Conservation (phyloP, 371 early-diverging fungal species). For the Mortierella polycephala region DNA sequence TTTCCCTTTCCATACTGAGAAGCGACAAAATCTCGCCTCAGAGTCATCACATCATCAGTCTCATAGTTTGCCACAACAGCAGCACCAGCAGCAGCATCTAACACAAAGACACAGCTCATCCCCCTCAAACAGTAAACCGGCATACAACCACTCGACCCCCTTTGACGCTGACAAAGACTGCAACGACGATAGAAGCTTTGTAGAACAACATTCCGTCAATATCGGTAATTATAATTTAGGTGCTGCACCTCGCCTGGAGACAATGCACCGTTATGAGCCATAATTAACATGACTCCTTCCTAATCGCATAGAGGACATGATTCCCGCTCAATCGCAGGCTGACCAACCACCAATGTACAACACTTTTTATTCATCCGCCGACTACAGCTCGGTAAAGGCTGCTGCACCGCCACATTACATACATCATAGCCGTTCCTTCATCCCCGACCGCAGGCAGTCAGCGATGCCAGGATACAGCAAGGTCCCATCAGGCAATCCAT, state of each 20-base stretch:
- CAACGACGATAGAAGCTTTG: slow-evolving; percentile 10
- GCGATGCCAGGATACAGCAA: slow-evolving; percentile 20
- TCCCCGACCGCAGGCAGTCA: slow-evolving; percentile 45
- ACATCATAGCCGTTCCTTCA: slow-evolving; percentile 20
- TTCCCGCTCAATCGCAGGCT: slow-evolving; percentile 36
- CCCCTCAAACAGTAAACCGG: slow-evolving; percentile 23
- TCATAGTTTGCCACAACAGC: slow-evolving; percentile 15
- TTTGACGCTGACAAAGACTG: slow-evolving; percentile 2
- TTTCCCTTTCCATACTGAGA: slow-evolving; percentile 47
- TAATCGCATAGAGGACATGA: slow-evolving; percentile 17
- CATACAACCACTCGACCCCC: background rate
- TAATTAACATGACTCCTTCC: background rate
- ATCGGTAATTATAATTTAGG: slow-evolving; percentile 5
- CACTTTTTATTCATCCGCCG: slow-evolving; percentile 23
- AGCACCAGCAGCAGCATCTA: slow-evolving; percentile 3
- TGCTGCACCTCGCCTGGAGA: background rate
- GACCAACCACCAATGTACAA: slow-evolving; percentile 15
- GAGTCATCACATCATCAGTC: background rate
- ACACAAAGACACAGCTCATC: slow-evolving; percentile 8
- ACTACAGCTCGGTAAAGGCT: slow-evolving; percentile 17
- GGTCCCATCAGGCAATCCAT: slow-evolving; percentile 10
- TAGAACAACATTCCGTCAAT: slow-evolving; percentile 11
- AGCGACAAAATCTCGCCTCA: slow-evolving; percentile 25
- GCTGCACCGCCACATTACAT: slow-evolving; percentile 27
- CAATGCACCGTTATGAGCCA: background rate